Conservation (phyloP, 2,329 filamentous ascomycete species). For the Fusarium tupiense region DNA sequence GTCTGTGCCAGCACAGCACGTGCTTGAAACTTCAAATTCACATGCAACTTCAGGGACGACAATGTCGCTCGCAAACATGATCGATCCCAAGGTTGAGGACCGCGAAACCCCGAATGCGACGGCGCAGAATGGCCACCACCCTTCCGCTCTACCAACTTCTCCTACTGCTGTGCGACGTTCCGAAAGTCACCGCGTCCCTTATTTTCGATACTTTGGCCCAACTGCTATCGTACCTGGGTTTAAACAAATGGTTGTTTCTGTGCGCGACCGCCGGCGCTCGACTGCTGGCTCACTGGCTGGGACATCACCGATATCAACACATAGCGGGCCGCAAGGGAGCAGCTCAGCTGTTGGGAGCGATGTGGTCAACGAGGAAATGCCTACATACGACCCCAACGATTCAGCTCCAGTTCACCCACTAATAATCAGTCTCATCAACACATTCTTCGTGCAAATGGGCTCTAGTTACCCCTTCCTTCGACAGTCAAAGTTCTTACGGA, state of each 20-base stretch:
- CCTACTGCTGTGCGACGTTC: conserved; percentile 58
- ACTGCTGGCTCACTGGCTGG: conserved; percentile 66
- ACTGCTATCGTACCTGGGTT: conserved; percentile 92
- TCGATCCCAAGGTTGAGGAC: conserved; percentile 20
- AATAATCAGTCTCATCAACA: conserved; percentile 79
- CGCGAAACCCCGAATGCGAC: conserved; percentile 4
- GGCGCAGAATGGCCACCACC: conserved; percentile 12
- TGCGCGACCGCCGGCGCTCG: conserved; percentile 72
- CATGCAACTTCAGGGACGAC: conserved; percentile 1
- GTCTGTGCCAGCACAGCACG: conserved; percentile 13
- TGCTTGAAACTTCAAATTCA: conserved; percentile 20
- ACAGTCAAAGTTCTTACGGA: conserved; percentile 75
- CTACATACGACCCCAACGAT: conserved; percentile 81
- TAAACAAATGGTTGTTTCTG: conserved; percentile 89
- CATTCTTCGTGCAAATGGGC: conserved; percentile 83
- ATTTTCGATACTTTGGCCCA: conserved; percentile 90
- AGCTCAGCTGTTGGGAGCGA: conserved; percentile 56
- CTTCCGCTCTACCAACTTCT: conserved; percentile 45
- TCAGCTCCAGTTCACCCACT: conserved; percentile 75
- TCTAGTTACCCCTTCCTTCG: conserved; percentile 88
- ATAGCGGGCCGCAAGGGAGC: conserved; percentile 49
- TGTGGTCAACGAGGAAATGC: conserved; percentile 63
- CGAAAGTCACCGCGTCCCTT: conserved; percentile 77
- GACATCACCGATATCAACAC: conserved; percentile 58
- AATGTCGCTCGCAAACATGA: conserved; percentile 17